Base-by-base conservation (phyloP, 2,329 filamentous ascomycete species). In the Phialophora chinensis region DNA sequence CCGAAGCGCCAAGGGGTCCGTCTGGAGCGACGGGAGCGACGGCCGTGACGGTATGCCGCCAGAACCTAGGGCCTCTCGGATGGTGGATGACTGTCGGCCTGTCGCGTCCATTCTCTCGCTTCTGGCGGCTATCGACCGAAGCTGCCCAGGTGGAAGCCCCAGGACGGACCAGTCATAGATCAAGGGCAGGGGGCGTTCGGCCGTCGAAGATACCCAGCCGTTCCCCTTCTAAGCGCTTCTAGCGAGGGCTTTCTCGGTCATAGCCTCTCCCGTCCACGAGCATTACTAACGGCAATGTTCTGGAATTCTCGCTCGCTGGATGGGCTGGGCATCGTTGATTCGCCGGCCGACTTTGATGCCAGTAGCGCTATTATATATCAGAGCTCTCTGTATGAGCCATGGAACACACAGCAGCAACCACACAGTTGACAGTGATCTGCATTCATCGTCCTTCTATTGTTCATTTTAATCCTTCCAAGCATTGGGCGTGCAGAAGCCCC, bases 151-250 rank as follows among this genome's bases (percentile, higher is more conserved):
- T 38, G 35, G 35, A 38, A 38, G 35, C 14, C 35, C 35, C 35
- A 4, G 35, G 14, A 42, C 5, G 35, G 35, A 42, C 35, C 35
- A 42, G 35, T 42, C 14, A 42, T 1, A 14, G n/a, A 11, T 50
- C n/a, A 27, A 25, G 47, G 4, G 27, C 52, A 54, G 25, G 14
- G 27, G 25, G 14, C 8, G 29, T 29, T 35, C 53, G 17, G 25
- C 17, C 29, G 17, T 55, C 52, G 25, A 55, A 29, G 17, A 55
- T 33, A 8, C 29, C 14, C 52, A 25, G 27, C 49, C 11, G 50
- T 12, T 42, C 23, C 59, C 49, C 49, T 61, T 54, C 59, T 50
- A 44, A 61, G 59, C 35, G 47, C 25, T 54, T 61, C 59, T 53
- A 54, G 59, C 31, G 59, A 61, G 59, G 8, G 31, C 59, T 61